Evolutionary conservation across 805 yeast species (phyloP), one percentile per base, ranked within the genome.

Genomic region (Blastobotrys parvus): DNA sequence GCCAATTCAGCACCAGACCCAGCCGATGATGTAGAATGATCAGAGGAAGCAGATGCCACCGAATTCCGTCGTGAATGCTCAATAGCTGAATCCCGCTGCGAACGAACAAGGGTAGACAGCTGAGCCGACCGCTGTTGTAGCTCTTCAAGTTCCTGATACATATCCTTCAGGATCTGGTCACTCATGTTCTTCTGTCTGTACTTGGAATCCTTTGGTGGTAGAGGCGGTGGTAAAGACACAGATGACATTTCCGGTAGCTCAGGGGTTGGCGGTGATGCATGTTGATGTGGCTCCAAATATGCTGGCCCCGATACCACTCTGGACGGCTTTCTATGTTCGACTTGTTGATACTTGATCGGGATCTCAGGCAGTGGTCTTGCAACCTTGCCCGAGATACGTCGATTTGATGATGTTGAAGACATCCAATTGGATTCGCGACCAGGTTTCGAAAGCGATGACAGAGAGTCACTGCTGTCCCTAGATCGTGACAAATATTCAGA

Each of bases 81-180:
- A 15, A n/a, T 17, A 10, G 20, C 19, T 3, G 37, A 29, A 20
- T 40, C 36, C n/a, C 41, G 27, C 39, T 41, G 43, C 16, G 27
- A 18, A 20, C 18, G 18, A 5, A 52, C 48, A 34, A 51, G 32
- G n/a, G 43, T 44, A 1, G 49, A 44, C 2, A 52, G 43, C 33
- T 47, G 39, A 4, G 45, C 50, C 2, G 57, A 48, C 23, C 47
- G 40, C 35, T 39, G 35, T 35, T 52, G 53, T 20, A 54, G 45
- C 38, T 49, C 49, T 19, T 47, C 52, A 39, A 54, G 34, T 25
- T 52, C 57, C 3, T 35, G 40, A 47, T 52, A 50, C 55, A 54
- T 54, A 31, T 51, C 48, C 27, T 43, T 43, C 19, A 54, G 45
- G 16, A 54, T 46, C 35, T 38, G 23, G 10, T 52, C 55, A 11